Conservation (phyloP, 2,329 filamentous ascomycete genomes). For the Cercospora beticola region DNA sequence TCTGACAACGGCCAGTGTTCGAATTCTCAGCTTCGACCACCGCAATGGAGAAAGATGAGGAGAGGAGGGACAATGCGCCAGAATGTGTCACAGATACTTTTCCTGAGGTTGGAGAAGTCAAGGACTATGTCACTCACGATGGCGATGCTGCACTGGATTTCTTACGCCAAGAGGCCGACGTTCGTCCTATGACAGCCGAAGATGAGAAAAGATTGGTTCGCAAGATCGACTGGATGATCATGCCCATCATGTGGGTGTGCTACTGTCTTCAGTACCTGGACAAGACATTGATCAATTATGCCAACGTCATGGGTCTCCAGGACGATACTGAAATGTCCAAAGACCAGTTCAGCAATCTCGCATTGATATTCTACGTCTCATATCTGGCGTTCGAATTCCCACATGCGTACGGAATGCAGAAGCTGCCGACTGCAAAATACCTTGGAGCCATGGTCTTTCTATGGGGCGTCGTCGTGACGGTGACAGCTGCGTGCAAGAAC, state of each 20-base stretch:
- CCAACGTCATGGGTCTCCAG: conserved; percentile 45
- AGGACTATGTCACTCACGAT: conserved; percentile 27
- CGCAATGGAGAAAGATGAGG: conserved; percentile 26
- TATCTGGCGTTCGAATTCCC: conserved; percentile 44
- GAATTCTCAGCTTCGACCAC: neutral
- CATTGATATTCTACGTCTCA: conserved; percentile 40
- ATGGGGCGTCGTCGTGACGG: conserved; percentile 52
- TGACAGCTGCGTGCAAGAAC: conserved; percentile 52
- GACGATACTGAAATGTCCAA: conserved; percentile 39
- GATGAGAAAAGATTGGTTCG: conserved; percentile 32
- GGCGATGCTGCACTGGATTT: conserved; percentile 37
- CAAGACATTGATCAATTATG: conserved; percentile 45
- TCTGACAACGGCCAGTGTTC: neutral
- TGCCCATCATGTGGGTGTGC: conserved; percentile 41
- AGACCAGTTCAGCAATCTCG: conserved; percentile 40
- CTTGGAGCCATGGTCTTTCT: conserved; percentile 46
- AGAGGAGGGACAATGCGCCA: conserved; percentile 16
- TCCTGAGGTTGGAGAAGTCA: conserved; percentile 29
- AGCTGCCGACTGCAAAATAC: conserved; percentile 55
- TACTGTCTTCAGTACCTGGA: conserved; percentile 45
- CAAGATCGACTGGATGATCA: conserved; percentile 45
- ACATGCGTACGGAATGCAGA: conserved; percentile 53
- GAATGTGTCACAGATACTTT: neutral
- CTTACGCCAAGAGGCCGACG: conserved; percentile 31
- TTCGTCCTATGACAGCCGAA: conserved; percentile 29